Conservation (phyloP, 1,284 basidiomycete species). For the Cutaneotrichosporon sp. region DNA sequence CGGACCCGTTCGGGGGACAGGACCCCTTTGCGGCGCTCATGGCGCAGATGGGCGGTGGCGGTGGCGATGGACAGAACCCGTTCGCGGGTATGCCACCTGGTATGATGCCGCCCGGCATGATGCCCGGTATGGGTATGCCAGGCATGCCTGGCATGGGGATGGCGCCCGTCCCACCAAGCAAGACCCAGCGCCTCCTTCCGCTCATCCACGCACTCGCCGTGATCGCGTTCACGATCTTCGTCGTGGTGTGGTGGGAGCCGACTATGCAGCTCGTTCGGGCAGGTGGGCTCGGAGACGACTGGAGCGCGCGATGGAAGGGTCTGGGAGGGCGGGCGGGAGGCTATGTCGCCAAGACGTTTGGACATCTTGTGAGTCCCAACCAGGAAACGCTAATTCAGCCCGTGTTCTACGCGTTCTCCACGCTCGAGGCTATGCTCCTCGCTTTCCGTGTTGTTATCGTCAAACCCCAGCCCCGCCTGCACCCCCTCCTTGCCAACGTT, state of each 20-base stretch:
- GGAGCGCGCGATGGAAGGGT: conserved; percentile 23
- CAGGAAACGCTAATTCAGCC: conserved; percentile 36
- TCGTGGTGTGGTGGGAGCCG: conserved; percentile 51
- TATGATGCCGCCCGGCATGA: conserved; percentile 8
- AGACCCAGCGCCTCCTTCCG: conserved; percentile 40
- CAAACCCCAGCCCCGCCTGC: conserved; percentile 46
- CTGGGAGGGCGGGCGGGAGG: conserved; percentile 14
- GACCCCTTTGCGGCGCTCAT: conserved; percentile 20
- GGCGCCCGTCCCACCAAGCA: conserved; percentile 13
- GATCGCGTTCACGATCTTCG: conserved; percentile 42
- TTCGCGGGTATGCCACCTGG: conserved; percentile 12
- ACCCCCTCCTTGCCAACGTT: conserved; percentile 47
- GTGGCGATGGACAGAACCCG: conserved; percentile 7
- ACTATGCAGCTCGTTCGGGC: conserved; percentile 28
- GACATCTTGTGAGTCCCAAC: conserved; percentile 25
- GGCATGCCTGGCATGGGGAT: conserved; percentile 22
- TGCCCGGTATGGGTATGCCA: conserved; percentile 18
- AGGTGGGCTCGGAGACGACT: conserved; percentile 12
- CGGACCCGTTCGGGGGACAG: conserved; percentile 14
- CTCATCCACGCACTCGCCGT: conserved; percentile 45
- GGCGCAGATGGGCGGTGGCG: conserved; percentile 6
- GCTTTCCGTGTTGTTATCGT: conserved; percentile 48
- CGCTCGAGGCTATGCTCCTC: conserved; percentile 50
- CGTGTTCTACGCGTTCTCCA: conserved; percentile 53
- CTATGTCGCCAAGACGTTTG: conserved; percentile 13